A percentile compares a stretch with the other conserved stretches of the same genome.
phyloP scores from a whole-genome alignment of 2,329 filamentous ascomycete genomes.

The Verticillium tricorpus region DNA sequence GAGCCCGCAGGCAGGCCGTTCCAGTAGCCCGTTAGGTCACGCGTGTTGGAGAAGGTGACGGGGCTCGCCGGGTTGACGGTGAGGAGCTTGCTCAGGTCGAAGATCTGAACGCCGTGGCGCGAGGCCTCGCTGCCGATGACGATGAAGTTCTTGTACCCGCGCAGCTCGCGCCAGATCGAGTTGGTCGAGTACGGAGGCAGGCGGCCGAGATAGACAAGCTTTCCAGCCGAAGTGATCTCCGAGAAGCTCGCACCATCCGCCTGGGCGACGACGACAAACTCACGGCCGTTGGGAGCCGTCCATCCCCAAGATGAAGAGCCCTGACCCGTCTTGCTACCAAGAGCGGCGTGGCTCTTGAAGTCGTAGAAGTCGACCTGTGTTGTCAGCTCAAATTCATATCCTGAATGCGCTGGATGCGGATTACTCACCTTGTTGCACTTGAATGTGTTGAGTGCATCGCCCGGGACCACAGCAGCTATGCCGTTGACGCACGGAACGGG shows the following conservation, averaged over 20 bases:
- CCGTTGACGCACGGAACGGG: conserved; percentile 22
- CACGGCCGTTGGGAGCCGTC: conserved; percentile 28
- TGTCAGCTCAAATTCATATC: neutral
- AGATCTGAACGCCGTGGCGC: conserved; percentile 56
- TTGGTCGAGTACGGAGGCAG: conserved; percentile 34
- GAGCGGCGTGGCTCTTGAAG: conserved; percentile 31
- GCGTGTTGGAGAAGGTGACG: conserved; percentile 25
- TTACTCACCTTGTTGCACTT: conserved; percentile 23
- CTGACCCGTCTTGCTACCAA: conserved; percentile 28
- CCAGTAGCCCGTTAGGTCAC: conserved; percentile 31
- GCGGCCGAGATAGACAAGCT: conserved; percentile 40
- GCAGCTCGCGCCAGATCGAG: conserved; percentile 33
- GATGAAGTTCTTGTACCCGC: conserved; percentile 27
- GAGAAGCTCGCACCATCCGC: conserved; percentile 44
- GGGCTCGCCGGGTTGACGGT: conserved; percentile 34
- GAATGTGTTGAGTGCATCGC: conserved; percentile 17
- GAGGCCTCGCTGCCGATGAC: conserved; percentile 36
- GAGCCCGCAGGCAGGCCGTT: conserved; percentile 28
- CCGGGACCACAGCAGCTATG: conserved; percentile 19
- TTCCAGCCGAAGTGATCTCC: conserved; percentile 38
- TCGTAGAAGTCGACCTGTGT: conserved; percentile 26
- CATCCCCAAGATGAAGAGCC: conserved; percentile 15
- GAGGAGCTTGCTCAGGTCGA: conserved; percentile 54
- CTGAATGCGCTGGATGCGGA: neutral
- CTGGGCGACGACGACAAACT: conserved; percentile 44